phyloP scores from a whole-genome alignment of 345 rosid genomes.

The Heritiera littoralis region DNA sequence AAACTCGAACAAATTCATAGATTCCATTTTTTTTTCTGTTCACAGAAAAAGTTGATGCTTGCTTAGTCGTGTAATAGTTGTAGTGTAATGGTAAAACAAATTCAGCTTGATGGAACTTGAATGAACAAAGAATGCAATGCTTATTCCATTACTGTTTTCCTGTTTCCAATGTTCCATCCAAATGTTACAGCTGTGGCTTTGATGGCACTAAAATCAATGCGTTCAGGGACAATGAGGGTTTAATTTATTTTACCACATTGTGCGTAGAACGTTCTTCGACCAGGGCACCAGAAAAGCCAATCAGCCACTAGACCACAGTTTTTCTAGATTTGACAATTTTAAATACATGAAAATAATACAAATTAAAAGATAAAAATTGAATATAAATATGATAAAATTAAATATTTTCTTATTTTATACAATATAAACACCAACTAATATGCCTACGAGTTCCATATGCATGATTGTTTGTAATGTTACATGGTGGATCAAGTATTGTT shows the following conservation, averaged over 20 bases:
- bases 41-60: conserved; percentile 33
- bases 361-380: too few species aligned
- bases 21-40: conserved; percentile 34
- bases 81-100: not conserved
- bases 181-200: not conserved
- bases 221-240: not conserved
- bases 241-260: not conserved
- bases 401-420: too few species aligned
- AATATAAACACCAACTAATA: too few species aligned
- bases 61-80: conserved; percentile 4
- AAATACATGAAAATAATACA: too few species aligned
- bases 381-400: too few species aligned
- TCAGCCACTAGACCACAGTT: conserved; percentile 4
- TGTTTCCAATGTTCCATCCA: conserved; percentile 17
- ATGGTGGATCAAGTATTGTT: conserved; percentile 4
- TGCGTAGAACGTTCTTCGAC: not conserved
- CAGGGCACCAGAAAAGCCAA: not conserved
- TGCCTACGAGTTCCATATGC: too few species aligned
- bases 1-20: conserved; percentile 51
- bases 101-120: conserved; percentile 16
- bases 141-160: conserved; percentile 9
- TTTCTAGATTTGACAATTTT: not conserved
- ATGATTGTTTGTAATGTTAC: too few species aligned
- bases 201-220: conserved; percentile 4
- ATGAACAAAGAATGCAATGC: not conserved